These are phyloP conservation scores for Aegilops longissima DNA, from an alignment of 176 grass and related monocot species.

Conservation along the genomic window DNA sequence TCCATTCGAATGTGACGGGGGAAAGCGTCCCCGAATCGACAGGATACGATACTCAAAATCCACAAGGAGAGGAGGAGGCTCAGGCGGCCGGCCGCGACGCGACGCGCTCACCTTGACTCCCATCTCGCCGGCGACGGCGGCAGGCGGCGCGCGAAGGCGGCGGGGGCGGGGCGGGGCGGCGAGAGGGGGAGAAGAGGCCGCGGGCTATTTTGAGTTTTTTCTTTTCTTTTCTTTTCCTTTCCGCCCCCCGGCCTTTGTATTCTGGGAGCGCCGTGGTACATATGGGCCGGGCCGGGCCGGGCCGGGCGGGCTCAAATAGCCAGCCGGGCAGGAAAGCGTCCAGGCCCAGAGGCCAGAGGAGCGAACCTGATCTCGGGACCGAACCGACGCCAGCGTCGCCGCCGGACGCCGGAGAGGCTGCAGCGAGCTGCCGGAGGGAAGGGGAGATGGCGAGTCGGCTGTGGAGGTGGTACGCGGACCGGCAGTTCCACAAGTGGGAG, in stretches of 20 bases:
- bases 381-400: not conserved
- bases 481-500: conserved; percentile 88
- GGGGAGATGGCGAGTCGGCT: conserved; percentile 62
- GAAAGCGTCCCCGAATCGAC: not conserved
- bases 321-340: too few relatives aligned
- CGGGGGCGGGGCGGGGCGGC: not conserved
- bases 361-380: too few relatives aligned
- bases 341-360: not conserved
- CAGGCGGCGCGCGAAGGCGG: not conserved
- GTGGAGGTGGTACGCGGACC: conserved; percentile 95
- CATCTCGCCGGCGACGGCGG: conserved; percentile 36
- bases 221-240: not conserved
- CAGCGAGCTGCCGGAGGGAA: not conserved
- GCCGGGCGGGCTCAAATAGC: not conserved
- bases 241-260: not conserved
- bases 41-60: not conserved
- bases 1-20: not conserved
- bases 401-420: conserved; percentile 3
- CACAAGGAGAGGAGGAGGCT: not conserved
- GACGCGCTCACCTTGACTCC: conserved; percentile 47
- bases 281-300: not conserved
- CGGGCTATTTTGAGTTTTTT: conserved; percentile 23
- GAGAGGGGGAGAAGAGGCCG: not conserved
- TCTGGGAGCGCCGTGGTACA: not conserved
- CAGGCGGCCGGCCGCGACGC: not conserved